Conservation (phyloP, 1,284 basidiomycete species). For the Psilocybe mexicana region DNA sequence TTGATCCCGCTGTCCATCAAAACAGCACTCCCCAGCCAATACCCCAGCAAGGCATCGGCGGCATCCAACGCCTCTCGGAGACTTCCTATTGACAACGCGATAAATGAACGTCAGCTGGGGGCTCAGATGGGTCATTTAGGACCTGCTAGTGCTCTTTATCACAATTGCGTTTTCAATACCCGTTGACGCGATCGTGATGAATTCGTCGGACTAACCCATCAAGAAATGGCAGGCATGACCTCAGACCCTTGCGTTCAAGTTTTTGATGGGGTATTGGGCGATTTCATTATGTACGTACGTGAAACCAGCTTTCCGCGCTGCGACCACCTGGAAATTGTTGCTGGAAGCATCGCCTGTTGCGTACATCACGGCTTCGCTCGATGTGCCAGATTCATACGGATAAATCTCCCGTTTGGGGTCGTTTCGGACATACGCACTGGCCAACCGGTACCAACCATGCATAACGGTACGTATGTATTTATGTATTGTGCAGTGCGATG, state of each 20-base stretch:
- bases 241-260: not conserved
- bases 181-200: not conserved
- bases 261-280: not conserved
- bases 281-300: not conserved
- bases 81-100: no score
- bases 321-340: not conserved
- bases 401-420: not conserved
- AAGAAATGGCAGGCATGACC: not conserved
- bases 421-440: constrained; percentile 5
- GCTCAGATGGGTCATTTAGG: no score
- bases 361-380: constrained; percentile 1
- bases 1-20: not conserved
- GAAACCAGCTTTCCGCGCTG: not conserved
- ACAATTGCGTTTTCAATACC: not conserved
- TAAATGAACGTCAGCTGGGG: no score
- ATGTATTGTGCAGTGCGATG: no score
- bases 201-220: not conserved
- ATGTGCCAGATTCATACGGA: not conserved
- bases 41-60: no score
- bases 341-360: not conserved
- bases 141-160: no score
- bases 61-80: no score
- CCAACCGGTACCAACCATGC: not conserved
- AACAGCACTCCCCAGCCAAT: not conserved
- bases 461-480: no score